These are phyloP conservation scores for Pisolithus tinctorius DNA, from an alignment of 768 basidiomycete genomes.

Conservation along the genomic window DNA sequence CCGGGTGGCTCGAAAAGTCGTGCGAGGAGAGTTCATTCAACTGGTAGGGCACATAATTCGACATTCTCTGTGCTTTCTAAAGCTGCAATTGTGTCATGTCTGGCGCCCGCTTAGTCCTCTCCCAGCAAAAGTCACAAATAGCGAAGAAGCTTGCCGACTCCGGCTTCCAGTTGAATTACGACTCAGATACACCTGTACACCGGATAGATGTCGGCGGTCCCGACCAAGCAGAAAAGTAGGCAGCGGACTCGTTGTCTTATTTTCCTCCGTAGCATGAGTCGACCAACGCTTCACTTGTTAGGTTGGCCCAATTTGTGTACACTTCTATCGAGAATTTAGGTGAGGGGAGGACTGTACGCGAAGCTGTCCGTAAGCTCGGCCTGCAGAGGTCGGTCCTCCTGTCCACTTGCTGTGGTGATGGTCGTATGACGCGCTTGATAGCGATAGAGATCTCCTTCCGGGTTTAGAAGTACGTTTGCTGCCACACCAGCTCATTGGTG, in stretches of 20 bases:
- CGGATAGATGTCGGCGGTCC: constrained; percentile 51
- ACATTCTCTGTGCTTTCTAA: not conserved
- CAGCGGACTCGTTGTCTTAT: not conserved
- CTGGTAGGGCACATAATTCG: not conserved
- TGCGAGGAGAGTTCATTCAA: not conserved
- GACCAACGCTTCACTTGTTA: constrained; percentile 15
- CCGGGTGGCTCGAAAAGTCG: not conserved
- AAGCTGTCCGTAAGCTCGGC: constrained; percentile 46
- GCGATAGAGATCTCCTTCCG: constrained; percentile 51
- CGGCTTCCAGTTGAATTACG: constrained; percentile 43
- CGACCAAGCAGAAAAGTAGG: constrained; percentile 47
- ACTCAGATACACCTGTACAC: constrained; percentile 40
- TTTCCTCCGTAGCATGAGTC: not conserved
- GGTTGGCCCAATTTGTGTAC: constrained; percentile 59
- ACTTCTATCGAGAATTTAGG: constrained; percentile 51
- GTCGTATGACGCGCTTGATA: constrained; percentile 14
- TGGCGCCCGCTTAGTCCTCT: not conserved
- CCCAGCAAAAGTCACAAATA: not conserved
- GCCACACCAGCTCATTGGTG: constrained; percentile 72
- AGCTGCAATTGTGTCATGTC: too few relatives aligned
- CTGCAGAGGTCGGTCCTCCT: constrained; percentile 37
- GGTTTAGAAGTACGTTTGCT: constrained; percentile 66
- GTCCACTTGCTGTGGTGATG: not conserved
- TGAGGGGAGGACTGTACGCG: constrained; percentile 45
- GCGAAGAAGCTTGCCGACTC: constrained; percentile 2